Evolutionary conservation across 306 rosid genomes (phyloP).

Genomic region (Cicer arietinum): DNA sequence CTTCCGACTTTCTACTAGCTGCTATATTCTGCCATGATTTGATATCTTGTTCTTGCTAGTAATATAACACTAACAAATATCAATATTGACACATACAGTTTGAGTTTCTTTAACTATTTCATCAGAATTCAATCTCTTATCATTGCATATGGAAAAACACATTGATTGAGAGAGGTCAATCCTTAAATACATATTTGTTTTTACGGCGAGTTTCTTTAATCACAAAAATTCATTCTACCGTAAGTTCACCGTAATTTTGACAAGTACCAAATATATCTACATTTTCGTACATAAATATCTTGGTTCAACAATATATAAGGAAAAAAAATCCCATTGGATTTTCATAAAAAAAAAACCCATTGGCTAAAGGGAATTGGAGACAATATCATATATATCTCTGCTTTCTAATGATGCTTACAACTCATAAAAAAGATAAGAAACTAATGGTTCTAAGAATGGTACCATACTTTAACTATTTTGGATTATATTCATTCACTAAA

Average conservation of each 20-base stretch:
- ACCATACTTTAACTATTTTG: slow-evolving; percentile 8
- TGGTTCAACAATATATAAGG: no score
- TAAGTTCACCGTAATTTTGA: no score
- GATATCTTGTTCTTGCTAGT: slow-evolving; percentile 55
- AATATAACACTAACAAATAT: slow-evolving; percentile 21
- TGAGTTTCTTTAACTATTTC: no score
- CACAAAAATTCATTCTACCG: no score
- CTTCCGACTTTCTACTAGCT: slow-evolving; percentile 41
- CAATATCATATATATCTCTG: slow-evolving; percentile 39
- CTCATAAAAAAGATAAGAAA: slow-evolving; percentile 29
- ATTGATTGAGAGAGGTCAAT: no score
- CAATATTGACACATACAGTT: background rate
- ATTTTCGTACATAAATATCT: no score
- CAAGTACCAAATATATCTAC: no score
- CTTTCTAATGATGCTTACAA: slow-evolving; percentile 44
- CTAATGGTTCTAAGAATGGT: slow-evolving; percentile 20
- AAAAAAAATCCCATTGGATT: no score
- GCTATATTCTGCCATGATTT: slow-evolving; percentile 41
- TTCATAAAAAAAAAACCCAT: slow-evolving; percentile 48
- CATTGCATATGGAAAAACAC: no score
- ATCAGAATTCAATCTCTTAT: no score
- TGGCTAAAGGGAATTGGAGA: slow-evolving; percentile 29
- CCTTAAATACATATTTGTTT: no score
- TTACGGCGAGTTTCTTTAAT: no score
- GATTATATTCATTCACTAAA: slow-evolving; percentile 29